These are phyloP conservation scores for Nyssa sinensis DNA, from an alignment of 148 eudicot genomes.

Conservation along the genomic window DNA sequence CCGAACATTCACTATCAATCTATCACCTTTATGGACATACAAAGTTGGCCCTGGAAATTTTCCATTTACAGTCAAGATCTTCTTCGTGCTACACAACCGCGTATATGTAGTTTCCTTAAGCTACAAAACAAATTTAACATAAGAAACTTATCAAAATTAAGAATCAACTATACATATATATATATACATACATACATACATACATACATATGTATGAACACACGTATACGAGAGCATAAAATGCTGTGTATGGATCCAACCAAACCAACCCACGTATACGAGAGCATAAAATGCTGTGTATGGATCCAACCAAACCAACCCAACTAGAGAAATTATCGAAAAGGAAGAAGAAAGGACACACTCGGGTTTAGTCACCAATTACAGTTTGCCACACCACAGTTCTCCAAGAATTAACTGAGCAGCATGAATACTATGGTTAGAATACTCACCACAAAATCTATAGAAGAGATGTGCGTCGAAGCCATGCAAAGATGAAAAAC, in stretches of 20 bases:
- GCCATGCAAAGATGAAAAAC: background rate
- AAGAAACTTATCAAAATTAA: background rate
- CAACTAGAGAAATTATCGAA: background rate
- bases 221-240: too few relatives aligned
- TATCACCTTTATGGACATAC: background rate
- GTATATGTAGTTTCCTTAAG: background rate
- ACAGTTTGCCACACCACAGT: too few relatives aligned
- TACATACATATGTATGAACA: too few relatives aligned
- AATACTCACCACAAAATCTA: constrained; percentile 1
- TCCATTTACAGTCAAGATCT: constrained; percentile 4
- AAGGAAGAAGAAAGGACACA: background rate
- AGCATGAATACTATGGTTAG: too few relatives aligned
- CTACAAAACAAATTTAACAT: background rate
- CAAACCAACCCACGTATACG: too few relatives aligned
- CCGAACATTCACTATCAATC: background rate
- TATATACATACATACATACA: too few relatives aligned
- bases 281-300: too few relatives aligned
- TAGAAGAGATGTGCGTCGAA: background rate
- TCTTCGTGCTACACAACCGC: constrained; percentile 4
- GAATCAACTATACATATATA: background rate
- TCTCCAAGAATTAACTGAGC: too few relatives aligned
- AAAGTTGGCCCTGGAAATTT: background rate
- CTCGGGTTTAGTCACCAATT: background rate
- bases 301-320: too few relatives aligned
- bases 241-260: too few relatives aligned